These are phyloP conservation scores for Penicillium olsonii DNA, from an alignment of 2,329 filamentous ascomycete genomes.

Conservation along the genomic window DNA sequence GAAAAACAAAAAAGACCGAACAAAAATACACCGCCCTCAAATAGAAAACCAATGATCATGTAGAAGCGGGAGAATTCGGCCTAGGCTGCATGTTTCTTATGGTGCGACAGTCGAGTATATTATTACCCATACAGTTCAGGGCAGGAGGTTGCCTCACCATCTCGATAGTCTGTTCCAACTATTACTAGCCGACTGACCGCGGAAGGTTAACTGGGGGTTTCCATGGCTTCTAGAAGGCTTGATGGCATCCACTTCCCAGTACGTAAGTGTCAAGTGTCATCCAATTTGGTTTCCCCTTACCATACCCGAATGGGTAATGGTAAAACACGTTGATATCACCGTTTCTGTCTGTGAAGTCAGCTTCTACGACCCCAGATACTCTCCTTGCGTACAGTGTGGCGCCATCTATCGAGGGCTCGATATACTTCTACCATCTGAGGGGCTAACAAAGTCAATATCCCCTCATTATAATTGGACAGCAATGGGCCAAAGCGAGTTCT, in stretches of 20 bases:
- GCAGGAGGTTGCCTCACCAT: constrained; percentile 12
- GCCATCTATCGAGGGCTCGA: not conserved
- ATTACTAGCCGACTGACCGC: constrained; percentile 28
- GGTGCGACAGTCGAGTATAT: constrained; percentile 10
- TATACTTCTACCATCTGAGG: not conserved
- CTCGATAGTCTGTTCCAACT: constrained; percentile 25
- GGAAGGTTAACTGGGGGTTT: constrained; percentile 29
- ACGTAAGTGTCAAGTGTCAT: constrained; percentile 3
- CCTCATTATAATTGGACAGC: no score
- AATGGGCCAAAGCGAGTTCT: not conserved
- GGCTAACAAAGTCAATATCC: not conserved
- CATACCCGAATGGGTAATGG: not conserved
- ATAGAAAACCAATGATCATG: not conserved
- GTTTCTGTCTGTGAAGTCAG: not conserved
- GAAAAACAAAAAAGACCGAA: not conserved
- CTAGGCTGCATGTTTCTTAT: constrained; percentile 14
- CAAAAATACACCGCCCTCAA: not conserved
- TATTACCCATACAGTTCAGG: constrained; percentile 3
- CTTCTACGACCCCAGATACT: not conserved
- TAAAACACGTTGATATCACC: not conserved
- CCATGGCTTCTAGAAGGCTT: constrained; percentile 39
- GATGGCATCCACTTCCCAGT: constrained; percentile 2
- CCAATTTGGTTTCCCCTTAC: not conserved
- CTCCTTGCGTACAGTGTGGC: not conserved
- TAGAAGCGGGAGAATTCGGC: not conserved